Base-by-base conservation (phyloP, 495 filamentous ascomycete genomes). In the Penicillium crystallinum region DNA sequence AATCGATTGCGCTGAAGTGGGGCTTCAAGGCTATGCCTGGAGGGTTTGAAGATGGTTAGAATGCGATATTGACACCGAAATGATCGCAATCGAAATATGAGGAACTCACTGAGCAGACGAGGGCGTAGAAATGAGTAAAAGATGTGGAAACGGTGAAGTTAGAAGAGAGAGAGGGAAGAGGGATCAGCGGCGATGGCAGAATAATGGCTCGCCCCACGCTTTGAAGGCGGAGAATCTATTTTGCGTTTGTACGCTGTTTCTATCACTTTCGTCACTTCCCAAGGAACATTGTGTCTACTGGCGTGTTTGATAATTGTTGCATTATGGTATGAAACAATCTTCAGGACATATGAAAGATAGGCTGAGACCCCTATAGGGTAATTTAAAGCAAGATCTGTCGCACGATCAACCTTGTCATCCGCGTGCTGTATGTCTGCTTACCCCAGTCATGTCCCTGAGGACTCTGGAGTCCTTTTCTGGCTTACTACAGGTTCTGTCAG, bases 371-470 rank as follows among this genome's bases (percentile, higher is more conserved):
- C 53, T 14, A 9, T 62, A 79, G 74, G 76, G 69, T 44, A 69
- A 71, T 56, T 60, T 81, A 23, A 77, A 91, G 63, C 81, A 91
- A 67, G 88, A 90, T 66, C 67, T 96, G 21, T 77, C 77, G 44
- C 76, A 75, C 45, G 80, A 92, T 58, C 88, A 89, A 43, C 88
- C 91, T 45, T 98, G 93, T 65, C 89, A 95, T 75, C 83, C 92
- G 53, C 80, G 84, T 52, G 93, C 93, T 52, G 89, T 92, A 76
- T 61, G 87, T 87, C 39, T 43, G 49, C 33, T 47, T 21, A 17
- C 18, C 23, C 15, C 12, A 4, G 12, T 4, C 25, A 9, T 27
- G 30, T 15, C 39, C 34, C 21, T 46, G 14, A 8, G 22, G 27
- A 15, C 19, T 35, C 10, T 12, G 42, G 6, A 19, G 9, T 33